phyloP scores from a whole-genome alignment of 805 yeast genomes.

The Osmozyma mogii region DNA sequence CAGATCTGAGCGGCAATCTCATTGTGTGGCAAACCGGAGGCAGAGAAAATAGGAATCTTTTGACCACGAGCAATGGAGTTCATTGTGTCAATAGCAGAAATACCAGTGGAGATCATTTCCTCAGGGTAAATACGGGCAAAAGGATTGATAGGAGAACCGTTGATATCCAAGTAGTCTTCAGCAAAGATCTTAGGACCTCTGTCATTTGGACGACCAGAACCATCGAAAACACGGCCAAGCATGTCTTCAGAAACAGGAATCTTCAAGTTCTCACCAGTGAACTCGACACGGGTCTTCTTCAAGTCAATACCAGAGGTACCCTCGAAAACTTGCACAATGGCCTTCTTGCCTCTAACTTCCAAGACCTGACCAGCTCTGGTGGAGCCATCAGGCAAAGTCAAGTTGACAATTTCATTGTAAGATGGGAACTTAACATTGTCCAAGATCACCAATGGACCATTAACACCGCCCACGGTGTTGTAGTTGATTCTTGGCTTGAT shows the following conservation, averaged over 20 bases:
- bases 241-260: slow-evolving; percentile 95
- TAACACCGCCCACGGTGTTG: slow-evolving; percentile 96
- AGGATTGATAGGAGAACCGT: slow-evolving; percentile 98
- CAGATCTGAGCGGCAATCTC: slow-evolving; percentile 99
- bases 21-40: slow-evolving; percentile 98
- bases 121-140: slow-evolving; percentile 98
- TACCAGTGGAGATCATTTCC: slow-evolving; percentile 99
- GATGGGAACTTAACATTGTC: slow-evolving; percentile 49
- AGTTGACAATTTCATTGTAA: slow-evolving; percentile 92
- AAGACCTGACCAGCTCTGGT: slow-evolving; percentile 95
- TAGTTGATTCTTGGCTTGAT: slow-evolving; percentile 86
- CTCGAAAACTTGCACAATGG: slow-evolving; percentile 97
- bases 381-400: slow-evolving; percentile 94
- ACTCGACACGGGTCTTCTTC: slow-evolving; percentile 93
- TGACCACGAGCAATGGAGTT: slow-evolving; percentile 99
- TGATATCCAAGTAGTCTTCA: slow-evolving; percentile 95
- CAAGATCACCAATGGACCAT: slow-evolving; percentile 88
- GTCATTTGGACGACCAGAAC: slow-evolving; percentile 97
- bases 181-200: slow-evolving; percentile 98
- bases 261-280: slow-evolving; percentile 89
- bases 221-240: slow-evolving; percentile 96
- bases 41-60: slow-evolving; percentile 97
- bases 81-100: slow-evolving; percentile 98
- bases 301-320: slow-evolving; percentile 99
- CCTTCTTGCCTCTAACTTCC: slow-evolving; percentile 95